Base-by-base conservation (phyloP, 768 basidiomycete species). In the Termitomyces sp. region DNA sequence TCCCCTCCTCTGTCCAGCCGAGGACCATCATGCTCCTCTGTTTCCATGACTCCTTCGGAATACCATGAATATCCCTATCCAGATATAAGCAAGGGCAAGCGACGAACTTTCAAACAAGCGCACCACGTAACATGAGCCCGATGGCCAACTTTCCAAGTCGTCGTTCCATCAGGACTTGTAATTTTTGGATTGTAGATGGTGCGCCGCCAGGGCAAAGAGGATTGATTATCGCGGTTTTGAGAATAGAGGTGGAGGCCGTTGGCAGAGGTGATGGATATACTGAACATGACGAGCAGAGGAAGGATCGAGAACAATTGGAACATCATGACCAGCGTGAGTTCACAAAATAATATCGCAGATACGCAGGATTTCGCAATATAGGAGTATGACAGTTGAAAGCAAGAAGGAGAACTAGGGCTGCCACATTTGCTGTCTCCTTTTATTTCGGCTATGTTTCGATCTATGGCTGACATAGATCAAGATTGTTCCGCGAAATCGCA, bases 41-140 rank as follows among this genome's bases (percentile, higher is more conserved):
- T 54, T 77, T 76, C 47, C 74, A 67, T 17, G 65, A 57, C 45
- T 68, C 60, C 52, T 66, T 48, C 14, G 72, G 72, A 49, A 72
- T 66, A 58, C 67, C 64, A 53, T 62, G 60, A 31, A 73, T 68
- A 58, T 78, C 71, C 81, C 81, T 83, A 50, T 35, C 40, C 52
- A 45, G 4, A 26, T 58, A 38, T 56, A 15, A 57, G 43, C 17
- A 57, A 55, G 57, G 53, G 40, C 60, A 54, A 55, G 37, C 43
- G 50, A 55, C 42, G 57, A 63, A 23, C 57, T 47, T 48, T 23
- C 54, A 45, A 59, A 23, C 57, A 55, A 67, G 52, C 75, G 23
- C 56, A 81, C 80, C 81, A 82, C 54, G 71, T 74, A 62, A 79
- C 76, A 37, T 61, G 65, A 30, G 69, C 75, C 30, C 58, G 62